Evolutionary conservation across 208 protist species (phyloP).

Genomic region (Entamoeba moshkovskii): DNA sequence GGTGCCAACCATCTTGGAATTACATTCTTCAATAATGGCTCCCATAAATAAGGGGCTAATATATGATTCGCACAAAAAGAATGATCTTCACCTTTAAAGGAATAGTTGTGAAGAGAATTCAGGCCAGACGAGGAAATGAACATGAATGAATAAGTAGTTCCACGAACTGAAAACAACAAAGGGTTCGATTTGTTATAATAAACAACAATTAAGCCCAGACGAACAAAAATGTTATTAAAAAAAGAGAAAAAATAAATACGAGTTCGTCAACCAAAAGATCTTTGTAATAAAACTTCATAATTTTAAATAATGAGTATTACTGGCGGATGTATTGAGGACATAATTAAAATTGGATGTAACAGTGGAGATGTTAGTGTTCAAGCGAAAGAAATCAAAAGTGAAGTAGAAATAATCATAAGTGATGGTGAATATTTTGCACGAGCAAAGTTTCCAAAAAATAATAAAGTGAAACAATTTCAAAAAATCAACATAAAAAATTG

Average conservation of each 20-base stretch:
- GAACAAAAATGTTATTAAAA: not conserved
- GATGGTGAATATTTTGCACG: not conserved
- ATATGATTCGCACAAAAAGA: not conserved
- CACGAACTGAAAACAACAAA: not conserved
- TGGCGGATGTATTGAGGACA: not conserved
- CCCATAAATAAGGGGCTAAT: not conserved
- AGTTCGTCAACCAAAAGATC: not conserved
- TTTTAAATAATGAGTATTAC: not conserved
- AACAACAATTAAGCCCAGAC: not conserved
- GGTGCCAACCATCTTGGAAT: not conserved
- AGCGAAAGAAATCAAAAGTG: not conserved
- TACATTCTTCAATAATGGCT: not conserved
- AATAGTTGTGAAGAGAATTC: not conserved
- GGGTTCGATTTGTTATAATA: not conserved
- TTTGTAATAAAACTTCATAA: not conserved
- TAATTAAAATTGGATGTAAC: not conserved
- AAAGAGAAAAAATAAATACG: not conserved
- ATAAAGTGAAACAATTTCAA: not conserved
- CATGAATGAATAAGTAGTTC: not conserved
- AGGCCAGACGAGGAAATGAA: not conserved
- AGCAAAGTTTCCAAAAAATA: not conserved
- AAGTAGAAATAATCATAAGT: not conserved
- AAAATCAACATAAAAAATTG: not conserved
- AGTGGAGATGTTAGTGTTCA: not conserved
- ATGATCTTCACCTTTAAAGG: not conserved